Conservation (phyloP, 495 filamentous ascomycete species). For the Aspergillus steynii region DNA sequence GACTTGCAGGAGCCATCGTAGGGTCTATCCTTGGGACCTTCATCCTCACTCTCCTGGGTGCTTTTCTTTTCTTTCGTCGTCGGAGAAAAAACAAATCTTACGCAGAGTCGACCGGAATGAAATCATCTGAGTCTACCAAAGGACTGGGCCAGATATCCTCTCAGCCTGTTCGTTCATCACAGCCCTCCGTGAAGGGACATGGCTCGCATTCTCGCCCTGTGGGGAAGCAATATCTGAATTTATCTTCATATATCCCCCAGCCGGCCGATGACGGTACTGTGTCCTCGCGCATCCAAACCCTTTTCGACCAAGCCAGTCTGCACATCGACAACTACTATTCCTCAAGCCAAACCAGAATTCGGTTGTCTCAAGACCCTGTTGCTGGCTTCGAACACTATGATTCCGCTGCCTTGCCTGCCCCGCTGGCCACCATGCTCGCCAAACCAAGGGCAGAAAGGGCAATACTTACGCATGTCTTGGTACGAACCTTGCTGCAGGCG, state of each 20-base stretch:
- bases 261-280: constrained; percentile 28
- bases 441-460: constrained; percentile 16
- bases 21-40: constrained; percentile 29
- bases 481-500: constrained; percentile 15
- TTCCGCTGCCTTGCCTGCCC: constrained; percentile 14
- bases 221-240: not conserved
- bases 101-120: not conserved
- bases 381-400: constrained; percentile 17
- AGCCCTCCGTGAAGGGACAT: not conserved
- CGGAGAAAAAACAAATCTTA: constrained; percentile 8
- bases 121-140: not conserved
- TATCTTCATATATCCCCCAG: constrained; percentile 14
- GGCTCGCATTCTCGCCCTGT: not conserved
- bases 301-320: constrained; percentile 29
- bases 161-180: not conserved
- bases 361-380: constrained; percentile 4
- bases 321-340: constrained; percentile 36
- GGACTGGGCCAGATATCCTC: constrained; percentile 1
- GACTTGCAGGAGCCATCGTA: constrained; percentile 34
- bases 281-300: constrained; percentile 16
- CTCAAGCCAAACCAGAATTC: not conserved
- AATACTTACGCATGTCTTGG: constrained; percentile 24
- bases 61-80: constrained; percentile 26
- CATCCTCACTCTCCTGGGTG: constrained; percentile 29
- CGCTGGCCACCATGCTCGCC: constrained; percentile 16